Conservation (phyloP, 768 basidiomycete genomes). For the Trametes villosa region DNA sequence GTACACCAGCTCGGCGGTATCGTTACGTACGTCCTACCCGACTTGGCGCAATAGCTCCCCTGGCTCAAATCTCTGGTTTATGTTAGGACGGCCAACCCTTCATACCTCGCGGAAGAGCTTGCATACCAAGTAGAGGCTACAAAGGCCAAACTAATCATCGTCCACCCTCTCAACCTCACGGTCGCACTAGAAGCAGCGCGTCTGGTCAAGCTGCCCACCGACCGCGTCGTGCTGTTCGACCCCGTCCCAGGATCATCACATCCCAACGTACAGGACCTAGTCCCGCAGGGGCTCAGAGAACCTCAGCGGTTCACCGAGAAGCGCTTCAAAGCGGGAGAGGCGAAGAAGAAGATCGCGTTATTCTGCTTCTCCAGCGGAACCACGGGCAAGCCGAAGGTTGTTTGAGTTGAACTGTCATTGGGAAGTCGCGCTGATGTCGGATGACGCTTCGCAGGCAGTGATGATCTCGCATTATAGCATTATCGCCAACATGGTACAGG, state of each 20-base stretch:
- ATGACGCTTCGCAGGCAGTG: slow-evolving; percentile 26
- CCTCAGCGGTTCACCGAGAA: slow-evolving; percentile 27
- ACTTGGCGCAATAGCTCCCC: neutral
- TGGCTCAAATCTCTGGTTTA: too few species aligned
- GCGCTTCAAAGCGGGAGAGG: slow-evolving; percentile 30
- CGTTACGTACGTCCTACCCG: slow-evolving; percentile 49
- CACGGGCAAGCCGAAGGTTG: slow-evolving; percentile 36
- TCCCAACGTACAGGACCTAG: slow-evolving; percentile 25
- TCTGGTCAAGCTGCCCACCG: slow-evolving; percentile 19
- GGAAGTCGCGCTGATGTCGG: neutral
- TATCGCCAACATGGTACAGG: slow-evolving; percentile 37
- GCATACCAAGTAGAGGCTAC: slow-evolving; percentile 32
- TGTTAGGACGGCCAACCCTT: slow-evolving; percentile 36
- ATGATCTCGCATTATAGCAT: slow-evolving; percentile 38
- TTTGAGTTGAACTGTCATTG: neutral
- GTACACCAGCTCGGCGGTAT: slow-evolving; percentile 58
- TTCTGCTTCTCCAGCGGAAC: slow-evolving; percentile 39
- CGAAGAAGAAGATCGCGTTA: slow-evolving; percentile 36
- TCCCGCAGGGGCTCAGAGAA: slow-evolving; percentile 24
- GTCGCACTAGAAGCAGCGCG: slow-evolving; percentile 27
- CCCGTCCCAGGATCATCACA: slow-evolving; percentile 23
- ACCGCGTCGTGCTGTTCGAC: slow-evolving; percentile 25
- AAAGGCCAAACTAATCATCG: slow-evolving; percentile 28
- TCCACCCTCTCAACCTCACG: slow-evolving; percentile 26
- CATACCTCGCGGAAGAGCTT: slow-evolving; percentile 34